Base-by-base conservation (phyloP, 139 green algal genomes). In the Closterium sp. region DNA sequence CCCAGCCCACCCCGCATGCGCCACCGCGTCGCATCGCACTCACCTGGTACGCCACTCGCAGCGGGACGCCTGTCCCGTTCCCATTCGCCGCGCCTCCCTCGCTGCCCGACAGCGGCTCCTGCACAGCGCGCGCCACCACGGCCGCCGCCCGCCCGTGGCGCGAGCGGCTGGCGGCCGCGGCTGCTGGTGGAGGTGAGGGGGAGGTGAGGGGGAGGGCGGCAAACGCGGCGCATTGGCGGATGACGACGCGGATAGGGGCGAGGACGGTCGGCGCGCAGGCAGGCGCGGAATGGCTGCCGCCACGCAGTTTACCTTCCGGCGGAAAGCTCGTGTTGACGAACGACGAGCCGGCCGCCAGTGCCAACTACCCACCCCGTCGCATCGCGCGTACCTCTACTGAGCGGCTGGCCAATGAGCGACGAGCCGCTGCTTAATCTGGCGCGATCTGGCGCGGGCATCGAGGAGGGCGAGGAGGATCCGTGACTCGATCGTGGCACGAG, bases 1-100 rank as follows among this genome's bases (percentile, higher is more conserved):
- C 84, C 32, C 84, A 33, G 31, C 84, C 31, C 6, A 6, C 84
- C 32, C 84, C 6, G 84, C 84, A 87, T 6, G 4, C 32, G 4
- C 84, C 32, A 6, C 84, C 4, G 4, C 84, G 4, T 4, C 33
- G 84, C 84, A 19, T 12, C 33, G 12, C 84, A 19, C 84, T 76
- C 16, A 34, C 33, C 84, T 84, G 36, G 86, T 84, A 89, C 83
- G 83, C 83, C 83, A 86, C 83, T 86, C 83, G 83, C n/a, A 86
- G 30, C 83, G 55, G 55, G 55, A 76, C 55, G 25, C 55, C 55
- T 76, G 55, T 76, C 55, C 55, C 55, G 55, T 76, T 76, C 55
- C 55, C 55, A 76, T 76, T 76, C 4, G 36, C 36, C 55, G 55
- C 55, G 55, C 55, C 55, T 28, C 55, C 55, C 55, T 76, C 55